Evolutionary conservation across 257 asterid species (phyloP).

Genomic region (Hygrophila difformis): DNA sequence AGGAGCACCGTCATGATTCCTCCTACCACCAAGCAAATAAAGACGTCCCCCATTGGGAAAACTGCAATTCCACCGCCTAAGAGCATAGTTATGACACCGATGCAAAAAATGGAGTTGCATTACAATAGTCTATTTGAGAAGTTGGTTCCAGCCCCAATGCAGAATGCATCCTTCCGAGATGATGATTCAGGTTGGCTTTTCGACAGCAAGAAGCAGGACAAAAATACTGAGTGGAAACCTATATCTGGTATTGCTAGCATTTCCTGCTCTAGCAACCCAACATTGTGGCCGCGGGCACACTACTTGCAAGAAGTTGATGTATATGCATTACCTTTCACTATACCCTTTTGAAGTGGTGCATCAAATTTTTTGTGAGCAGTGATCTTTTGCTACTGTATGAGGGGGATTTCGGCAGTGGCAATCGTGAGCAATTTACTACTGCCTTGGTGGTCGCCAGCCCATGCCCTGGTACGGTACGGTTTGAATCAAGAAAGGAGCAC

Average conservation of each 20-base stretch:
- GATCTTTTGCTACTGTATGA: no score
- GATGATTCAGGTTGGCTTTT: conserved; percentile 52
- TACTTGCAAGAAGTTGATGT: conserved; percentile 38
- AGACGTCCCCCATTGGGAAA: conserved; percentile 10
- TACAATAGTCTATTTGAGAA: conserved; percentile 32
- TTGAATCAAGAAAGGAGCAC: no score
- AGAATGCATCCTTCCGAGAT: background rate
- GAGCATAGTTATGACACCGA: conserved; percentile 14
- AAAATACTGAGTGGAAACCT: conserved; percentile 14
- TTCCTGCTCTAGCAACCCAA: conserved; percentile 19
- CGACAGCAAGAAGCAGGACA: conserved; percentile 14
- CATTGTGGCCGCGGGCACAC: conserved; percentile 39
- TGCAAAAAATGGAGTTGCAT: conserved; percentile 22
- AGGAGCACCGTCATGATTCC: no score
- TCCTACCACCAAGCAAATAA: conserved; percentile 7
- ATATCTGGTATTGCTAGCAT: conserved; percentile 9
- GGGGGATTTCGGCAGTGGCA: no score
- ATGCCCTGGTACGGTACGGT: no score
- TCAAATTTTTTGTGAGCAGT: no score
- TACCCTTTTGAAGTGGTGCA: conserved; percentile 49
- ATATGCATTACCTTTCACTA: conserved; percentile 44
- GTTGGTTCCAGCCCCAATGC: conserved; percentile 33
- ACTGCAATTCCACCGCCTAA: background rate
- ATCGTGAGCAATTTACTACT: no score
- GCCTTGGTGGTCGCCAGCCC: no score